Conservation (phyloP, 371 early-diverging fungal species). For the Rhizopus sp. region DNA sequence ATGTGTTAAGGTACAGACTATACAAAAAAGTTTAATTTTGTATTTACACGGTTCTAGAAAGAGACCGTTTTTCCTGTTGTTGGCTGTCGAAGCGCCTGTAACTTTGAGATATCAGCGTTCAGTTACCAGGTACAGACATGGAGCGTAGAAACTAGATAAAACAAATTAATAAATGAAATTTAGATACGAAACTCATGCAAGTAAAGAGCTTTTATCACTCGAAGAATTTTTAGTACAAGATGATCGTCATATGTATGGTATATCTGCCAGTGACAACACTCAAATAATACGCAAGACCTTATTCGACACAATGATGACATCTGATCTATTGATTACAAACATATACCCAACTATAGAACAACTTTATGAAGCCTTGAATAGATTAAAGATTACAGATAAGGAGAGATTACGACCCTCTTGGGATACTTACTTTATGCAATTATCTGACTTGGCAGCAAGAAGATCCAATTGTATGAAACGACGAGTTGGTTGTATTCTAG, state of each 20-base stretch:
- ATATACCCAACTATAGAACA: conserved; percentile 27
- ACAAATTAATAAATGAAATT: not conserved
- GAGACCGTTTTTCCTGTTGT: conserved; percentile 86
- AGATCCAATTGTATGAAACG: conserved; percentile 97
- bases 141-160: not conserved
- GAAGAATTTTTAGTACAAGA: conserved; percentile 40
- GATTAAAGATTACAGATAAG: conserved; percentile 61
- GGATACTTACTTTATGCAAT: conserved; percentile 97
- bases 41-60: conserved; percentile 45
- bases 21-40: not conserved
- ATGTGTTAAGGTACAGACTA: conserved; percentile 29
- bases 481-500: conserved; percentile 95
- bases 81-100: conserved; percentile 81
- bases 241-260: conserved; percentile 45
- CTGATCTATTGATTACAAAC: conserved; percentile 72
- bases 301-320: conserved; percentile 46
- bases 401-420: conserved; percentile 87
- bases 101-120: conserved; percentile 66
- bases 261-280: conserved; percentile 19
- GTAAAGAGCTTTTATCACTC: conserved; percentile 11
- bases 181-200: conserved; percentile 1
- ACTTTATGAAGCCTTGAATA: conserved; percentile 46
- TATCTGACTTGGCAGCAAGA: conserved; percentile 87
- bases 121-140: conserved; percentile 29
- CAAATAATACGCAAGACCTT: conserved; percentile 25